These are phyloP conservation scores for Calonectria pauciramosa DNA, from an alignment of 2,329 filamentous ascomycete species.

Conservation along the genomic window DNA sequence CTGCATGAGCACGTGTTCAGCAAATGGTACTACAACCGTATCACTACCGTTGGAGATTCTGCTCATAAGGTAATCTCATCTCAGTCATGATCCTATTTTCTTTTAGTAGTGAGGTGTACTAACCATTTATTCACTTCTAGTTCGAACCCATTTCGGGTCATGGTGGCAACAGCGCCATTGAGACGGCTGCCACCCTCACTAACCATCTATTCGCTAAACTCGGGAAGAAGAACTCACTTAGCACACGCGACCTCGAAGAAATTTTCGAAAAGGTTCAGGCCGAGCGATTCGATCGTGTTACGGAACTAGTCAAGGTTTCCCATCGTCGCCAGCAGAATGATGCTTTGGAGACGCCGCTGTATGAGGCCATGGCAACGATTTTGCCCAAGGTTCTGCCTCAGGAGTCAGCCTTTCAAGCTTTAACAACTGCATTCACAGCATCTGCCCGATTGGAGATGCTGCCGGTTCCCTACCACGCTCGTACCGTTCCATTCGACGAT, in stretches of 20 bases:
- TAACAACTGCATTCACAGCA: not conserved
- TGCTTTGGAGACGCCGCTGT: not conserved
- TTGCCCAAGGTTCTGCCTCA: not conserved
- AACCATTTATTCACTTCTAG: not conserved
- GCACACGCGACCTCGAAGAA: not conserved
- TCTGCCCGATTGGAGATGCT: not conserved
- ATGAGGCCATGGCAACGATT: not conserved
- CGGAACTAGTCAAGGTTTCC: not conserved
- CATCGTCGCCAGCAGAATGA: not conserved
- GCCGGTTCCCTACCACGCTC: not conserved
- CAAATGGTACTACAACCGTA: not conserved
- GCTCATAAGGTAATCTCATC: constrained; percentile 9
- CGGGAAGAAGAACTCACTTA: not conserved
- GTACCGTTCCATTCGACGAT: not conserved
- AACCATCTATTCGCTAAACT: not conserved
- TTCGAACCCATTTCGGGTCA: not conserved
- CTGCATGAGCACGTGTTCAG: not conserved
- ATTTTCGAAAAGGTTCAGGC: not conserved
- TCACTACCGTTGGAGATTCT: not conserved
- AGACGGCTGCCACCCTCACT: not conserved
- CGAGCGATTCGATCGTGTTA: not conserved
- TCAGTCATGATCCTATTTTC: no score
- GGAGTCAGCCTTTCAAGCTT: not conserved
- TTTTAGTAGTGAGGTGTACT: not conserved
- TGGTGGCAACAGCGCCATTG: constrained; percentile 1